Evolutionary conservation across 768 basidiomycete species (phyloP), one percentile per base, ranked within the genome.

Genomic region (Boletus rex-veris): DNA sequence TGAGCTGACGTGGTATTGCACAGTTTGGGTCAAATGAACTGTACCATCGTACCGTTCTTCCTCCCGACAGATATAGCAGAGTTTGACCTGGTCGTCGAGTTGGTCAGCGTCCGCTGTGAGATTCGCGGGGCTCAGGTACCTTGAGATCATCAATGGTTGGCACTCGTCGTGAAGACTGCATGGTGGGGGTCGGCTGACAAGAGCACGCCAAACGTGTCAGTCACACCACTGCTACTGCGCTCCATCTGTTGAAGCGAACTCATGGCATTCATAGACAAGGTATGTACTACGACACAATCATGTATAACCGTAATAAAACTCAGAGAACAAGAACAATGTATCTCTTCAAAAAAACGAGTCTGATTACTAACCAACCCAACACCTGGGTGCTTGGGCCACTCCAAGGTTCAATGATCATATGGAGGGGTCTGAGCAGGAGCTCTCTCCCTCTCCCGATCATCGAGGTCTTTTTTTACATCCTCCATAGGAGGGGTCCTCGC

Each of bases 41-140:
- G 42, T 59, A 73, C 78, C 67, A 45, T 81, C 81, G 53, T 76
- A 74, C 3, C 57, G 69, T 54, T 89, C 87, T 65, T 89, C 87
- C 60, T 90, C 88, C 30, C 85, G 73, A 61, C 89, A 91, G 52
- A 91, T 90, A 67, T 87, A 91, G 58, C 89, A 91, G 11, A 88
- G 74, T 67, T 90, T 91, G 57, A 90, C 81, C 74, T 80, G 52
- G 28, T 42, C 12, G 37, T 26, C 48, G 33, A 21, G 43, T 48
- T 15, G 19, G 55, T 57, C 50, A 58, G 31, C 45, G 44, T 12
- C 31, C 1, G n/a, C 39, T 14, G 18, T 10, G 4, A 24, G 36
- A 33, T 14, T 16, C 24, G 18, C 21, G 3, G 3, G 11, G 7
- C 8, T 6, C 2, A 30, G 60, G 10, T 58, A 66, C 71, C 64